Conservation (phyloP, 371 early-diverging fungal genomes). For the Mucor saturninus region DNA sequence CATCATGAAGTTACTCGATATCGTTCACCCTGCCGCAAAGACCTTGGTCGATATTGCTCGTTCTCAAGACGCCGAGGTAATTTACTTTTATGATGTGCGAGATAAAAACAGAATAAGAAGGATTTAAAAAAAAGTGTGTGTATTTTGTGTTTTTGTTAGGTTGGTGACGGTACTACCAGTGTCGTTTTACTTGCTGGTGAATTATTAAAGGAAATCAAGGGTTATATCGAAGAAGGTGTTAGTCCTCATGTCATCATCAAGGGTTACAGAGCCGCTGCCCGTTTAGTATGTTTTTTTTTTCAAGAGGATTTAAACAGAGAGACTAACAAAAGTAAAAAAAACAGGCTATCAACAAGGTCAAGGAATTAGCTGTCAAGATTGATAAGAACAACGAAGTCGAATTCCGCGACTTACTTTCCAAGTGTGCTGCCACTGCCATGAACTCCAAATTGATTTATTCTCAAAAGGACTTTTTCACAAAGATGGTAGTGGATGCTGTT, state of each 20-base stretch:
- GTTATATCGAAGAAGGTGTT: conserved; percentile 95
- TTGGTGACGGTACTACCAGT: conserved; percentile 99
- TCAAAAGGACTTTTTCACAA: conserved; percentile 97
- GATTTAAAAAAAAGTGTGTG: not conserved
- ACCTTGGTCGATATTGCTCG: conserved; percentile 98
- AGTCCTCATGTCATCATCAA: conserved; percentile 95
- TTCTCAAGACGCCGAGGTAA: conserved; percentile 99
- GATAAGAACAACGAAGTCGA: conserved; percentile 78
- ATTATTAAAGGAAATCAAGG: conserved; percentile 93
- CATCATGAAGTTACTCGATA: conserved; percentile 97
- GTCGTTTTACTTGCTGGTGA: conserved; percentile 98
- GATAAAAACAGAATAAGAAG: not conserved
- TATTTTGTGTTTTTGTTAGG: conserved; percentile 45
- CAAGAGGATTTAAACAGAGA: not conserved
- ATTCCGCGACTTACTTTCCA: conserved; percentile 91
- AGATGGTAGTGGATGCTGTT: conserved; percentile 99
- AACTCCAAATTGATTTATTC: conserved; percentile 98
- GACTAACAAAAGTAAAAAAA: conserved; percentile 13
- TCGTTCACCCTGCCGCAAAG: conserved; percentile 99
- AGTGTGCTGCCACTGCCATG: conserved; percentile 98
- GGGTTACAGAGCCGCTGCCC: conserved; percentile 89
- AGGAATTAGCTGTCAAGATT: conserved; percentile 82
- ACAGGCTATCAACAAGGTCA: conserved; percentile 80
- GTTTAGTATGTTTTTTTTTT: conserved; percentile 37
- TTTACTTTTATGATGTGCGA: not conserved